These are phyloP conservation scores for Grigorovia transvaalensis DNA, from an alignment of 805 yeast species.

Conservation along the genomic window DNA sequence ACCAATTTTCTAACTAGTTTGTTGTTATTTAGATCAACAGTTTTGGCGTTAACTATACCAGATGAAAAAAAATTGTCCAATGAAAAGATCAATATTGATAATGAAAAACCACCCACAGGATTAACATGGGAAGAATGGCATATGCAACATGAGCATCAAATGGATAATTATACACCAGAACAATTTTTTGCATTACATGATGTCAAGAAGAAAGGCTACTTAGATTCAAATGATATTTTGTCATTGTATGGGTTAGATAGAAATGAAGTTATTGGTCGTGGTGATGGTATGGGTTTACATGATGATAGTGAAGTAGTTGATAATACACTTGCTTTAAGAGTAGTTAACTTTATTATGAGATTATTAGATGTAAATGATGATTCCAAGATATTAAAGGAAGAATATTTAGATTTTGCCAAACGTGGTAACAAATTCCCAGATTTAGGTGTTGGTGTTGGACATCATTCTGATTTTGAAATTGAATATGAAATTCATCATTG, in stretches of 20 bases:
- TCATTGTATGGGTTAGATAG: constrained; percentile 72
- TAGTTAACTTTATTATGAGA: constrained; percentile 43
- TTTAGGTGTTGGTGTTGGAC: constrained; percentile 88
- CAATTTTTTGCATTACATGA: constrained; percentile 80
- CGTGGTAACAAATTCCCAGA: constrained; percentile 76
- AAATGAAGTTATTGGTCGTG: constrained; percentile 69
- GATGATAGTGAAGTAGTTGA: constrained; percentile 54
- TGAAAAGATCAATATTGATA: constrained; percentile 22
- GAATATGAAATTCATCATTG: constrained; percentile 95
- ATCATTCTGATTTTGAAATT: constrained; percentile 84
- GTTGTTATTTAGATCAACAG: not conserved
- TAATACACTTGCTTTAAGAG: constrained; percentile 42
- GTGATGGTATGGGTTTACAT: constrained; percentile 81
- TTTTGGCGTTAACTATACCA: not conserved
- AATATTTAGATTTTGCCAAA: constrained; percentile 53
- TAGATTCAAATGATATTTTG: constrained; percentile 55
- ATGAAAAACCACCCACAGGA: constrained; percentile 40
- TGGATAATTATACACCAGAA: constrained; percentile 62
- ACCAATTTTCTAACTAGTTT: not conserved
- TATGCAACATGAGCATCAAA: constrained; percentile 79
- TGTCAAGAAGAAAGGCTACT: constrained; percentile 43
- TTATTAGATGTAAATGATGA: constrained; percentile 60
- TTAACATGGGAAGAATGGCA: constrained; percentile 78
- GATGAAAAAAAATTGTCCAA: constrained; percentile 8
- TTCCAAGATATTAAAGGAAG: constrained; percentile 53